A percentile compares a stretch with the other conserved stretches of the same genome.
Evolutionary conservation across 78 protist species (phyloP).

Genomic region (Dictyostelium brefeldianum): DNA sequence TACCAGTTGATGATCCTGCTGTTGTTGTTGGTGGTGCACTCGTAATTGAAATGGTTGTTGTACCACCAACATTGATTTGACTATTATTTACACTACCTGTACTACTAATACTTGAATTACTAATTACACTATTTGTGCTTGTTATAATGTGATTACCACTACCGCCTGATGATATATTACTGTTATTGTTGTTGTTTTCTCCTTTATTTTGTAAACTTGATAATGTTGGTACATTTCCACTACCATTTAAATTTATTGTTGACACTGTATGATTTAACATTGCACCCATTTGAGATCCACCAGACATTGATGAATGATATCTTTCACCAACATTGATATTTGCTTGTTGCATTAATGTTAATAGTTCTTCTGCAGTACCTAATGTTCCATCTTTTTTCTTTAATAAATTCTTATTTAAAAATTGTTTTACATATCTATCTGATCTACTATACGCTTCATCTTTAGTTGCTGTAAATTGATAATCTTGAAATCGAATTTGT

Average conservation of each 20-base stretch:
- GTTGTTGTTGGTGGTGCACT: neutral
- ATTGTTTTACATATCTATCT: constrained; percentile 39
- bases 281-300: neutral
- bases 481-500: constrained; percentile 64
- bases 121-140: neutral
- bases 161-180: neutral
- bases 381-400: constrained; percentile 74
- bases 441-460: constrained; percentile 60
- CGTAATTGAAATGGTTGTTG: constrained; percentile 25
- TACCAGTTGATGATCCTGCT: neutral
- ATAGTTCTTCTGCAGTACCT: constrained; percentile 46
- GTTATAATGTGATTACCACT: constrained; percentile 2
- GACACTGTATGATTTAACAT: constrained; percentile 56
- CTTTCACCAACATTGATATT: neutral
- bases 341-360: constrained; percentile 7
- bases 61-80: neutral
- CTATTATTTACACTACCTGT: neutral
- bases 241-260: constrained; percentile 13
- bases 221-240: neutral
- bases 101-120: constrained; percentile 3
- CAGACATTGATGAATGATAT: neutral
- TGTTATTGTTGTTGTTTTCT: neutral
- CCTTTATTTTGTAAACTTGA: neutral
- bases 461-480: constrained; percentile 64
- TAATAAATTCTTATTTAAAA: constrained; percentile 27